These are phyloP conservation scores for Dujonia santamariae DNA, from an alignment of 1,139 yeast species.

Conservation along the genomic window DNA sequence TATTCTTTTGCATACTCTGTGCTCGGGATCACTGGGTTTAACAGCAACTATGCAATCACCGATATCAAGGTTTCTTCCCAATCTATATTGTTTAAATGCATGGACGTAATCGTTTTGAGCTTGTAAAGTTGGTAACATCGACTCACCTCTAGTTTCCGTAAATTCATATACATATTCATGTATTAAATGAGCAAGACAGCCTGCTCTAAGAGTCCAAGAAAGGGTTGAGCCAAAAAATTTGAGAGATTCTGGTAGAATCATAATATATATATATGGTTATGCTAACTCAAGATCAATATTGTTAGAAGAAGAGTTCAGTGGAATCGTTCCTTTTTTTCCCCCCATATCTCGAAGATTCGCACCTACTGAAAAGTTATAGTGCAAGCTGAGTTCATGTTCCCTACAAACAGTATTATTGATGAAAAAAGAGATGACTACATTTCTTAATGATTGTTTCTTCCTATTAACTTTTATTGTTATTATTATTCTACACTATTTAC, in stretches of 20 bases:
- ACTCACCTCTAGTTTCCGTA: constrained; percentile 85
- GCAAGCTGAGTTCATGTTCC: too few relatives aligned
- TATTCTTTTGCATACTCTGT: constrained; percentile 85
- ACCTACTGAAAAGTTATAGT: too few relatives aligned
- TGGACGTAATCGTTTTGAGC: constrained; percentile 77
- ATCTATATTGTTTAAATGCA: constrained; percentile 58
- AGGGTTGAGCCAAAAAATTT: constrained; percentile 31
- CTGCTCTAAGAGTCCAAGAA: constrained; percentile 55
- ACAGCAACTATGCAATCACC: constrained; percentile 90
- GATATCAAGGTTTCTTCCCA: constrained; percentile 59
- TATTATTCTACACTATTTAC: constrained; percentile 5
- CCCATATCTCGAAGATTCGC: too few relatives aligned
- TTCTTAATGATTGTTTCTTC: too few relatives aligned
- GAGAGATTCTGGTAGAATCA: constrained; percentile 17
- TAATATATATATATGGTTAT: not conserved
- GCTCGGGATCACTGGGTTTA: constrained; percentile 87
- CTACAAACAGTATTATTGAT: too few relatives aligned
- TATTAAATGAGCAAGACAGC: constrained; percentile 65
- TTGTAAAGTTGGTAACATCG: constrained; percentile 90
- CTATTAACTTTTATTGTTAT: not conserved
- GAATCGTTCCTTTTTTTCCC: too few relatives aligned
- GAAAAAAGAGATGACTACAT: too few relatives aligned
- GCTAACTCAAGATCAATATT: too few relatives aligned
- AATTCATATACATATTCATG: constrained; percentile 71
- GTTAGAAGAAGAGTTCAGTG: too few relatives aligned